Conservation (phyloP, 2,329 filamentous ascomycete genomes). For the Colletotrichum magnum region DNA sequence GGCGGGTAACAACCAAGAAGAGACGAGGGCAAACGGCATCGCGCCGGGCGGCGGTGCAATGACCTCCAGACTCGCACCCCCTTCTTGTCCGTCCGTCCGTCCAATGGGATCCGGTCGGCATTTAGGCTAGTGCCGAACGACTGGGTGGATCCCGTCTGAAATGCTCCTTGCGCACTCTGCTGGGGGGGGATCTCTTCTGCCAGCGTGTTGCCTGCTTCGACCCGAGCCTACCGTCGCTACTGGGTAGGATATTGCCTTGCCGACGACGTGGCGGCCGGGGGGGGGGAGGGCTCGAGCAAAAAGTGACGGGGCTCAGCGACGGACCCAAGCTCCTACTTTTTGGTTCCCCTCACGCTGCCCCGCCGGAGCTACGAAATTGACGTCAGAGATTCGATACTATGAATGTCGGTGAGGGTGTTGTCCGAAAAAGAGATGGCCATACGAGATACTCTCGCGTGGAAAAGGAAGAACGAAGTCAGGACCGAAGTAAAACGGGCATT, state of each 20-base stretch:
- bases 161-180: not conserved
- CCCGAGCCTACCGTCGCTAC: not conserved
- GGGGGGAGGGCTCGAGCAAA: not conserved
- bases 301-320: not conserved
- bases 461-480: too few relatives aligned
- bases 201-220: not conserved
- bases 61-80: not conserved
- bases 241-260: not conserved
- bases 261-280: too few relatives aligned
- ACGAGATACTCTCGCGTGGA: too few relatives aligned
- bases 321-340: conserved; percentile 15
- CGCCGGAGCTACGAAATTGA: not conserved
- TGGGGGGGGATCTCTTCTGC: conserved; percentile 7
- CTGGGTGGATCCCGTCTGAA: conserved; percentile 3
- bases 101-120: conserved; percentile 13
- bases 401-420: too few relatives aligned
- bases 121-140: not conserved
- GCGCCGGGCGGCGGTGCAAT: conserved; percentile 18
- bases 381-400: too few relatives aligned
- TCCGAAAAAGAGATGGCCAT: too few relatives aligned
- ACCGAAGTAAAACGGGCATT: too few relatives aligned
- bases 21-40: not conserved
- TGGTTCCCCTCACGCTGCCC: not conserved
- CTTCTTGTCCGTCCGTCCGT: not conserved
- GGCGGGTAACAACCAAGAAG: not conserved